phyloP scores from a whole-genome alignment of 2,329 filamentous ascomycete genomes.

The Fusarium papillatum region DNA sequence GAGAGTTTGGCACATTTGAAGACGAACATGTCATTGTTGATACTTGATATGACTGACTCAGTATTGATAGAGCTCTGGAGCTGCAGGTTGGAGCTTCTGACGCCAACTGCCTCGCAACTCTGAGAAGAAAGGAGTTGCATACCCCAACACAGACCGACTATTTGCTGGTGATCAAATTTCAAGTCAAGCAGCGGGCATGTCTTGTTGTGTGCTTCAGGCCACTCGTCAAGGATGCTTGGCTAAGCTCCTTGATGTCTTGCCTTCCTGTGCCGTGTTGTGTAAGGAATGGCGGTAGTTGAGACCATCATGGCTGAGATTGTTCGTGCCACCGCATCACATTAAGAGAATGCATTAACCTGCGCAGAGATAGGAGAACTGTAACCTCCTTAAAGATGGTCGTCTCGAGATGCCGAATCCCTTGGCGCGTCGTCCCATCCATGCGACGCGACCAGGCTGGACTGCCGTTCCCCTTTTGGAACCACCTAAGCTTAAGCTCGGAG shows the following conservation, averaged over 20 bases:
- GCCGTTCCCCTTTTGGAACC: conserved; percentile 39
- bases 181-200: conserved; percentile 2
- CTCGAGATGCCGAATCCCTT: background rate
- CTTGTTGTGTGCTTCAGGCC: conserved; percentile 12
- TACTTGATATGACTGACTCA: background rate
- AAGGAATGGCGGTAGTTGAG: background rate
- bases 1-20: background rate
- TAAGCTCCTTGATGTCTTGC: conserved; percentile 6
- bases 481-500: conserved; percentile 30
- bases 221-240: conserved; percentile 9
- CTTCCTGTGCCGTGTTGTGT: conserved; percentile 11
- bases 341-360: background rate
- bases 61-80: background rate
- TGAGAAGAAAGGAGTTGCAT: background rate
- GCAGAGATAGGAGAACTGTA: background rate
- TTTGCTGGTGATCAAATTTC: background rate
- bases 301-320: background rate
- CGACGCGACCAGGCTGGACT: conserved; percentile 14
- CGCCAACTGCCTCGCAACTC: background rate
- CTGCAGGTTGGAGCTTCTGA: background rate
- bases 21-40: background rate
- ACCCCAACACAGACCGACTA: background rate
- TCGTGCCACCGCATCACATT: background rate
- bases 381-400: conserved; percentile 1
- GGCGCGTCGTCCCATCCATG: background rate